Conservation (phyloP, 345 rosid species). For the Xanthoceras sorbifolium region DNA sequence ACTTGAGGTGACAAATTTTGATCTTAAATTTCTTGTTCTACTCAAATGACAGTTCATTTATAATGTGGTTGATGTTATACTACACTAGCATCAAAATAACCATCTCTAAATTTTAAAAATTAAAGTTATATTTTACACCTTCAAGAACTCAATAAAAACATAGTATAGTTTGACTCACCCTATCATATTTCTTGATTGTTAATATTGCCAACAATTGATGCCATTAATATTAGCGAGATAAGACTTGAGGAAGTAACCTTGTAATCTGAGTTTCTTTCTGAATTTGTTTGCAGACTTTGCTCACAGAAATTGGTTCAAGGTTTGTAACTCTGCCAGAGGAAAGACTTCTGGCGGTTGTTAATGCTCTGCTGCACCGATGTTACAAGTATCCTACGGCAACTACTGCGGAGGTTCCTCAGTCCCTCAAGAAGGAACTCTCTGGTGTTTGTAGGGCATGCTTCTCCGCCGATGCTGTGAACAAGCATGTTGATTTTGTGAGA, state of each 20-base stretch:
- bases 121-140: too few relatives aligned
- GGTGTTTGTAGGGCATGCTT: conserved; percentile 99
- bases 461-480: conserved; percentile 95
- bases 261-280: neutral
- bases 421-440: conserved; percentile 97
- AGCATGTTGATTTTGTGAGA: conserved; percentile 97
- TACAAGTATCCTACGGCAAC: conserved; percentile 98
- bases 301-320: conserved; percentile 95
- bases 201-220: neutral
- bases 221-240: neutral
- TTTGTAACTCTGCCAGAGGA: conserved; percentile 97
- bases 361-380: conserved; percentile 96
- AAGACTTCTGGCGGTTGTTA: conserved; percentile 96
- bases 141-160: too few relatives aligned
- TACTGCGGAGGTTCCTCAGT: conserved; percentile 96
- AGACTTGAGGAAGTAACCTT: neutral
- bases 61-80: neutral
- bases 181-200: neutral
- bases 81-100: neutral
- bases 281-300: conserved; percentile 62
- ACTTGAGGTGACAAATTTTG: conserved; percentile 72
- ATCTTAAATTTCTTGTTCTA: neutral
- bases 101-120: neutral
- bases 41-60: neutral
- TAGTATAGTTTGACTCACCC: too few relatives aligned